Percentiles rank a stretch among this genome's conserved stretches.
Evolutionary conservation across 1,284 basidiomycete genomes (phyloP).

Genomic region (Caloboletus firmus): DNA sequence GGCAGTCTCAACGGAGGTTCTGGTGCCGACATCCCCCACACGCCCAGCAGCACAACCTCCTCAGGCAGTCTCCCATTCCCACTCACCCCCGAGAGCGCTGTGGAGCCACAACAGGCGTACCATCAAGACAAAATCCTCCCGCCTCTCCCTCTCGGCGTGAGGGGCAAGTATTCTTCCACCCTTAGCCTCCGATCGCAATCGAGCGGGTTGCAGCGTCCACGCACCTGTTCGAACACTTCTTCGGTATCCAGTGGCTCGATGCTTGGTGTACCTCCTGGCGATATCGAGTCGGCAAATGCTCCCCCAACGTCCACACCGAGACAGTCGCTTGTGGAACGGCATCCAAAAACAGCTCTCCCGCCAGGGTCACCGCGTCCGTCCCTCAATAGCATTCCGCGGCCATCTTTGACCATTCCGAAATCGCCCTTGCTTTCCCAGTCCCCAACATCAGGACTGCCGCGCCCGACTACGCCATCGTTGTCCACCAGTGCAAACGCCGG

Average conservation of each 20-base stretch:
- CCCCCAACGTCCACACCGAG: slow-evolving; percentile 16
- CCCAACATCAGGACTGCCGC: slow-evolving; percentile 19
- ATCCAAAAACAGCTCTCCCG: slow-evolving; percentile 13
- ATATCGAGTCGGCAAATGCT: slow-evolving; percentile 2
- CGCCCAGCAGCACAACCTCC: slow-evolving; percentile 39
- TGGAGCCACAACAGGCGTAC: slow-evolving; percentile 18
- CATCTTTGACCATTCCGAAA: slow-evolving; percentile 31
- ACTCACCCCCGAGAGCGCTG: slow-evolving; percentile 39
- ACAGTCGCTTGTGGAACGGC: slow-evolving; percentile 15
- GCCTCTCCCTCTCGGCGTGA: slow-evolving; percentile 22
- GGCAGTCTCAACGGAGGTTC: slow-evolving; percentile 26
- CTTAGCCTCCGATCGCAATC: slow-evolving; percentile 15
- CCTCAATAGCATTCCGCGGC: slow-evolving; percentile 19
- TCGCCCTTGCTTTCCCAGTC: slow-evolving; percentile 18
- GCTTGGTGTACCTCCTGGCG: slow-evolving; percentile 3
- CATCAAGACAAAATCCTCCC: slow-evolving; percentile 31
- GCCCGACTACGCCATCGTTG: slow-evolving; percentile 23
- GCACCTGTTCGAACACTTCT: slow-evolving; percentile 30
- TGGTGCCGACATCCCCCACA: slow-evolving; percentile 26
- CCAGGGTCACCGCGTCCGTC: slow-evolving; percentile 20
- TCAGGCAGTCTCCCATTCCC: slow-evolving; percentile 48
- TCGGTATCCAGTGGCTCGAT: slow-evolving; percentile 29
- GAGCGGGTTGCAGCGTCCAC: slow-evolving; percentile 21
- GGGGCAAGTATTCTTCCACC: slow-evolving; percentile 21
- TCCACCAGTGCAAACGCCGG: neutral